Conservation (phyloP, 495 filamentous ascomycete genomes). For the Mycothermus thermophilus region DNA sequence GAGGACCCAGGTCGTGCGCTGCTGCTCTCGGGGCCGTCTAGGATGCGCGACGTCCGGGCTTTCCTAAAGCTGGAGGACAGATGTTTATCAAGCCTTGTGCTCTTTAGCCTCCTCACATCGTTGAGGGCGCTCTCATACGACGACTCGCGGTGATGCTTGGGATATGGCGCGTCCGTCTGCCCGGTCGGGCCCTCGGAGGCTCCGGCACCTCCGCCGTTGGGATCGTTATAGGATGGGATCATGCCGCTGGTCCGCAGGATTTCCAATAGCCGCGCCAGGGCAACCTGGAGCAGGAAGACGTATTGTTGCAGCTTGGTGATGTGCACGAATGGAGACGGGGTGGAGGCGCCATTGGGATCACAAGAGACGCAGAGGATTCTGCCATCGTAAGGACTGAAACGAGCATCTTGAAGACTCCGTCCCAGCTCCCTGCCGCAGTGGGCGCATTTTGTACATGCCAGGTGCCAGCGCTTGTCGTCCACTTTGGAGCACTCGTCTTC, state of each 20-base stretch:
- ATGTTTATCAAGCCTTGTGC: constrained; percentile 85
- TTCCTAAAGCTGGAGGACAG: constrained; percentile 83
- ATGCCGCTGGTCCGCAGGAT: constrained; percentile 73
- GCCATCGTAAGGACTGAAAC: constrained; percentile 50
- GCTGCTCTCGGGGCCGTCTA: constrained; percentile 76
- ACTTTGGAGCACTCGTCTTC: constrained; percentile 78
- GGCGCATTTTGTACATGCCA: constrained; percentile 61
- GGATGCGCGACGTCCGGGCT: constrained; percentile 78
- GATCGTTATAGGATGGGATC: constrained; percentile 66
- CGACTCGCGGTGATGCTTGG: constrained; percentile 47
- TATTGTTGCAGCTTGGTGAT: constrained; percentile 85
- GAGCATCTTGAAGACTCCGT: constrained; percentile 45
- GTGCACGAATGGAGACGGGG: constrained; percentile 35
- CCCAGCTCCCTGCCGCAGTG: constrained; percentile 63
- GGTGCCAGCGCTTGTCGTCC: constrained; percentile 68
- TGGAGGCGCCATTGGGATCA: constrained; percentile 20
- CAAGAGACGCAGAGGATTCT: constrained; percentile 59
- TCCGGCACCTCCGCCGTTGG: constrained; percentile 53
- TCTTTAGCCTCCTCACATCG: constrained; percentile 80
- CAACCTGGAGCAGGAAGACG: constrained; percentile 80
- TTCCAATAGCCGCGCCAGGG: constrained; percentile 76
- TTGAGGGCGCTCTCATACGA: constrained; percentile 93
- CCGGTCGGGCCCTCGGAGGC: constrained; percentile 59
- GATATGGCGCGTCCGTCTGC: constrained; percentile 47
- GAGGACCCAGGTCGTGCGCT: constrained; percentile 66